A percentile compares a stretch with the other conserved stretches of the same genome.
These are phyloP conservation scores for Mortierella sp. DNA, from an alignment of 371 early-diverging fungal genomes.

Conservation along the genomic window DNA sequence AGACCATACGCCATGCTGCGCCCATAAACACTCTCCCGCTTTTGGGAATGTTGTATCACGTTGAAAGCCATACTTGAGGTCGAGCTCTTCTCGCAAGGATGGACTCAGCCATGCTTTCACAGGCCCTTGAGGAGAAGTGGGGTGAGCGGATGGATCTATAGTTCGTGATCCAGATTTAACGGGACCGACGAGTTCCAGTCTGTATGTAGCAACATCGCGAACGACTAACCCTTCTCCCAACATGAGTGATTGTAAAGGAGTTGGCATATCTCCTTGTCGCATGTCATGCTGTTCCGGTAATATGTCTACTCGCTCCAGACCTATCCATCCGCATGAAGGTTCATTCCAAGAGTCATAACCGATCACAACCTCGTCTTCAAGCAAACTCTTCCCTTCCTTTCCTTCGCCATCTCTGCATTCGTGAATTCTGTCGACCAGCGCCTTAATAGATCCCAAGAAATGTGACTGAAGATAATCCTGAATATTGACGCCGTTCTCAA, in stretches of 20 bases:
- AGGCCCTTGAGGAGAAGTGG: constrained; percentile 24
- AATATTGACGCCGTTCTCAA: constrained; percentile 61
- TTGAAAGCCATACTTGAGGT: constrained; percentile 60
- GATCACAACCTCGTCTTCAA: constrained; percentile 69
- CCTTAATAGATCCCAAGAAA: constrained; percentile 64
- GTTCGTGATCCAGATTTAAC: constrained; percentile 56
- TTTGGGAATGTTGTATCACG: constrained; percentile 43
- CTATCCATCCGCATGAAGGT: constrained; percentile 76
- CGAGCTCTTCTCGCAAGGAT: constrained; percentile 35
- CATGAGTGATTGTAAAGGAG: constrained; percentile 70
- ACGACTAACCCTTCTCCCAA: constrained; percentile 70
- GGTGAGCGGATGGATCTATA: constrained; percentile 62
- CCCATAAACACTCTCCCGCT: constrained; percentile 75
- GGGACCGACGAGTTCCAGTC: constrained; percentile 66
- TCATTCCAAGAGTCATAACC: constrained; percentile 86
- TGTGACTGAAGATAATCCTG: constrained; percentile 80
- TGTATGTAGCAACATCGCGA: constrained; percentile 63
- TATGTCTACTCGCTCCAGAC: constrained; percentile 58
- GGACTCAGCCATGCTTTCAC: constrained; percentile 63
- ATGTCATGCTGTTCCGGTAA: constrained; percentile 63
- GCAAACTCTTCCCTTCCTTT: constrained; percentile 21
- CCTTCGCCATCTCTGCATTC: constrained; percentile 20
- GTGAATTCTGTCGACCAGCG: constrained; percentile 62
- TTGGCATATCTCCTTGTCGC: constrained; percentile 73
- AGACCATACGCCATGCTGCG: constrained; percentile 76